Percentiles rank a stretch among this genome's conserved stretches.
These are phyloP conservation scores for Lactarius sanguifluus DNA, from an alignment of 768 basidiomycete genomes.

Conservation along the genomic window DNA sequence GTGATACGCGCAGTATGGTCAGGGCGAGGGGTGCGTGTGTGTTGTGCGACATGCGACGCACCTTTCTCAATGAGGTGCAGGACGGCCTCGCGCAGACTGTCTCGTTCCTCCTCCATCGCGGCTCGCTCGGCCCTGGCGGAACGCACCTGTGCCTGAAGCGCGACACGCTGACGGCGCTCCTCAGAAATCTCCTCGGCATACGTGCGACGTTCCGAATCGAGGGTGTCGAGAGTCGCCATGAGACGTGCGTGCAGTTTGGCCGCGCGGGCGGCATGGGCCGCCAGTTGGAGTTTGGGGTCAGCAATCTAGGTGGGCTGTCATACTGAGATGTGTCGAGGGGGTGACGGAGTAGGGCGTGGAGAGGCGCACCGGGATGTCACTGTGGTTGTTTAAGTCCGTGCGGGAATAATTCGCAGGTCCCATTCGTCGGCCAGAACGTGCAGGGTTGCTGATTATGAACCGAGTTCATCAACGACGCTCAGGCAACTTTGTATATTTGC, in stretches of 20 bases:
- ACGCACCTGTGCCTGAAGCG: conserved; percentile 42
- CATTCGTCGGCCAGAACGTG: conserved; percentile 4
- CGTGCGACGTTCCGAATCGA: conserved; percentile 45
- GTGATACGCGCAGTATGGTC: background rate
- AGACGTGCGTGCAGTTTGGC: conserved; percentile 50
- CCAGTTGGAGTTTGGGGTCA: conserved; percentile 36
- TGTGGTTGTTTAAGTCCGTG: conserved; percentile 8
- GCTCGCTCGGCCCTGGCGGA: conserved; percentile 22
- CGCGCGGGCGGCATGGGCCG: conserved; percentile 41
- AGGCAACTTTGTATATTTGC: background rate
- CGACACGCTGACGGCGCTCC: conserved; percentile 37
- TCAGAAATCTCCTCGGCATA: conserved; percentile 44
- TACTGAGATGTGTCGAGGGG: conserved; percentile 19
- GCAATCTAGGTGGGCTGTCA: conserved; percentile 29
- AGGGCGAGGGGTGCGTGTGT: background rate
- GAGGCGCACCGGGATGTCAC: conserved; percentile 17
- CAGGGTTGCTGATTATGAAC: background rate
- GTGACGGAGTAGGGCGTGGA: conserved; percentile 9
- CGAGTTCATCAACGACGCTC: background rate
- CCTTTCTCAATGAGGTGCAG: conserved; percentile 58
- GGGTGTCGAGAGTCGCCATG: conserved; percentile 47
- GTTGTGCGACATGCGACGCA: conserved; percentile 34
- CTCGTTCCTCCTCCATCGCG: conserved; percentile 48
- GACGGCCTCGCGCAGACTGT: conserved; percentile 56
- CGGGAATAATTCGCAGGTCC: conserved; percentile 8